Base-by-base conservation (phyloP, 1,139 yeast species). In the Debaryomyces sp. region DNA sequence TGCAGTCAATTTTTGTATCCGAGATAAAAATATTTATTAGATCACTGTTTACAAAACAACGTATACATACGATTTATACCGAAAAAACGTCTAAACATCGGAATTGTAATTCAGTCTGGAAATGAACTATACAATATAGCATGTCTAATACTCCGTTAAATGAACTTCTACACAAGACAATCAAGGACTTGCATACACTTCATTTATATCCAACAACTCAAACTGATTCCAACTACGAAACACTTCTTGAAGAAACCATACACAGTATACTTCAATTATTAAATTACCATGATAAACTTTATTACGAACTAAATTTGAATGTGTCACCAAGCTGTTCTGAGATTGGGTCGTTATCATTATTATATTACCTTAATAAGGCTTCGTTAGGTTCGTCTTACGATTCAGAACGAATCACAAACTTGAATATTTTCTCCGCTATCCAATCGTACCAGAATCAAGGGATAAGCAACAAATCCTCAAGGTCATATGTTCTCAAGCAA, bases 121-220 rank as follows among this genome's bases (percentile, higher is more conserved):
- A 23, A 44, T 47, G 42, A 21, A 17, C 36, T 13, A 26, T 13
- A 24, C 5, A 27, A 33, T 44, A 41, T 41, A 44, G 38, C 23
- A 54, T 54, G 58, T 27, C 50, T 13, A 40, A 38, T 37, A 33
- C 29, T 8, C 21, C 47, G 15, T 50, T 57, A 49, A 53, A 55
- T 34, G 61, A 58, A 9, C 57, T 62, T 21, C 59, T 68, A n/a
- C 64, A 59, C 41, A 53, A 52, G 27, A 60, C 65, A 2, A 54
- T 68, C 24, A 58, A 60, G 41, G 62, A 64, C 32, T 54, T 68
- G 10, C 63, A 64, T 45, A 33, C 49, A 5, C 59, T 68, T 15
- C 61, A 60, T 48, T 43, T 48, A 10, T 61, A 47, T 43, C 47
- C 43, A 23, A 18, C 32, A 12, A 23, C 41, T 10, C 50, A 50